Evolutionary conservation across 2,329 filamentous ascomycete species (phyloP), one percentile per base, ranked within the genome.

Genomic region (Mycogone perniciosa): DNA sequence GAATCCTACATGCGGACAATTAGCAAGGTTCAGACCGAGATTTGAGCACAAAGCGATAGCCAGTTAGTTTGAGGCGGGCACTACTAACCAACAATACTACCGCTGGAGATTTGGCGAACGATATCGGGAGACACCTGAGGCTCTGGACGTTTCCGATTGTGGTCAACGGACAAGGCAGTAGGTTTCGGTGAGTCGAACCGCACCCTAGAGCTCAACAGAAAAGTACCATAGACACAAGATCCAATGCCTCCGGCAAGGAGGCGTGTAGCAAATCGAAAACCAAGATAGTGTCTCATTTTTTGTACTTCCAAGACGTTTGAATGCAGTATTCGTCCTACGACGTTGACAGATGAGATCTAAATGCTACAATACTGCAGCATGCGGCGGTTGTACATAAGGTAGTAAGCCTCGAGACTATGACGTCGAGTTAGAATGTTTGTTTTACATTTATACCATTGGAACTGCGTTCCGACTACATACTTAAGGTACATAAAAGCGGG

Each of bases 91-190:
- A 72, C 57, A n/a, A 81, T 53, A 55, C 78, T 80, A 3, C 79
- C 78, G 20, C 73, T 71, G 1, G 77, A 79, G n/a, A 81, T 60
- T 63, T 81, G 76, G 50, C 66, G 69, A 46, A 76, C 68, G 5
- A 72, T 57, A 5, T 64, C 58, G 2, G 65, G 58, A 3, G 64
- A 62, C 7, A 64, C 44, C 38, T 44, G 33, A 13, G 35, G 38
- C 33, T 61, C 58, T 48, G 53, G 54, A 29, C 52, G 41, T 11
- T 49, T 46, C 43, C 42, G 57, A 44, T 50, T 39, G 47, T 30
- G 56, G 54, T 38, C 56, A 51, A 39, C 53, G 49, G 26, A 54
- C 53, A 33, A 53, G 50, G 49, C 56, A 9, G 38, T 43, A 8
- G 44, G 37, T 31, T 57, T 40, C 64, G 52, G 56, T 45, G 62